phyloP scores from a whole-genome alignment of 2,329 filamentous ascomycete species.

The Drechslerella coelobrocha region DNA sequence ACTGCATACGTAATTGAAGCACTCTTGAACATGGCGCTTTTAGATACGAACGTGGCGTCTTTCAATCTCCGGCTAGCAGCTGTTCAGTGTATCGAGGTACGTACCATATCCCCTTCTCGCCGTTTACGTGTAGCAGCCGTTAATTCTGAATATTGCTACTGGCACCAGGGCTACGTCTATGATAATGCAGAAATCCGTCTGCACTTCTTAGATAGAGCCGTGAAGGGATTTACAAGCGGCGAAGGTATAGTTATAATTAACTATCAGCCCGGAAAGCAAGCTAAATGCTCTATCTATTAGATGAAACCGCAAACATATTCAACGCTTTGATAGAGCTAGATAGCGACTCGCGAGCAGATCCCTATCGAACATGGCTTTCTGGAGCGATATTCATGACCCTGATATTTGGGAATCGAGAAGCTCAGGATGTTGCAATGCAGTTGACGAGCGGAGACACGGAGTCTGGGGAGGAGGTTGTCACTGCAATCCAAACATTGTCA shows the following conservation, averaged over 20 bases:
- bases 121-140: neutral
- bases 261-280: too few species aligned
- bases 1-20: constrained; percentile 92
- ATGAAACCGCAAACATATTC: constrained; percentile 87
- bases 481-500: constrained; percentile 85
- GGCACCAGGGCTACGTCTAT: constrained; percentile 69
- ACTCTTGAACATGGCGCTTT: constrained; percentile 78
- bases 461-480: constrained; percentile 91
- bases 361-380: constrained; percentile 89
- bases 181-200: constrained; percentile 79
- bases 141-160: neutral
- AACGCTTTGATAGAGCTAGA: constrained; percentile 75
- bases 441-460: constrained; percentile 88
- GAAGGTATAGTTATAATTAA: constrained; percentile 42
- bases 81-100: constrained; percentile 85
- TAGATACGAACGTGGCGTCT: constrained; percentile 32
- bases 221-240: constrained; percentile 73
- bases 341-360: constrained; percentile 68
- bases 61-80: constrained; percentile 84
- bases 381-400: constrained; percentile 85
- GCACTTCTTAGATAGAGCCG: constrained; percentile 86
- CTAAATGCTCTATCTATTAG: too few species aligned
- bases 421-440: constrained; percentile 78
- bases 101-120: neutral
- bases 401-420: constrained; percentile 72